These are phyloP conservation scores for Aspergillus steynii DNA, from an alignment of 495 filamentous ascomycete species.

Conservation along the genomic window DNA sequence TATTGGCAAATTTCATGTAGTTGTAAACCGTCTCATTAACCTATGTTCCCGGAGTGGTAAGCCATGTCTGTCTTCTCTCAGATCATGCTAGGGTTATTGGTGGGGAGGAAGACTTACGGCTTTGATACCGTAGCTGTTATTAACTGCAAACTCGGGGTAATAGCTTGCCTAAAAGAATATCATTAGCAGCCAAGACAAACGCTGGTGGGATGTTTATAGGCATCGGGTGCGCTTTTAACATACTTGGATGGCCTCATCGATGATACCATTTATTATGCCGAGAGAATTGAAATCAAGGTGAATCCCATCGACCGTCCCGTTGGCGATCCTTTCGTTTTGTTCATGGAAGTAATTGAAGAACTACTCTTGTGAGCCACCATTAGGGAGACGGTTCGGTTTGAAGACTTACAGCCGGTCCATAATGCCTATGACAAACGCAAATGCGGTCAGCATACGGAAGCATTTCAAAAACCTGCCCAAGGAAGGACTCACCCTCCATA, in stretches of 20 bases:
- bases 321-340: conserved; percentile 58
- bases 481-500: conserved; percentile 60
- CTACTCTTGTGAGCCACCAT: conserved; percentile 28
- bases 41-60: conserved; percentile 8
- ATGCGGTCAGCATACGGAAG: conserved; percentile 12
- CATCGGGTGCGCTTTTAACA: background rate
- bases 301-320: conserved; percentile 35
- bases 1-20: conserved; percentile 48
- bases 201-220: background rate
- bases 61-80: background rate
- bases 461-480: conserved; percentile 13
- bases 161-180: conserved; percentile 39
- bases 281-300: conserved; percentile 49
- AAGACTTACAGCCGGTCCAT: conserved; percentile 50
- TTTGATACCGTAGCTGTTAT: conserved; percentile 74
- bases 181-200: background rate
- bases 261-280: conserved; percentile 68
- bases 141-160: conserved; percentile 67
- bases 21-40: conserved; percentile 59
- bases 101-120: conserved; percentile 41
- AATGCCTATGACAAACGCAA: conserved; percentile 33
- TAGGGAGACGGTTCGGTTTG: conserved; percentile 37
- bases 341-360: conserved; percentile 58
- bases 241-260: conserved; percentile 66
- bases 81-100: background rate